phyloP scores from a whole-genome alignment of 257 asterid species.

The Lycium ferocissimum region DNA sequence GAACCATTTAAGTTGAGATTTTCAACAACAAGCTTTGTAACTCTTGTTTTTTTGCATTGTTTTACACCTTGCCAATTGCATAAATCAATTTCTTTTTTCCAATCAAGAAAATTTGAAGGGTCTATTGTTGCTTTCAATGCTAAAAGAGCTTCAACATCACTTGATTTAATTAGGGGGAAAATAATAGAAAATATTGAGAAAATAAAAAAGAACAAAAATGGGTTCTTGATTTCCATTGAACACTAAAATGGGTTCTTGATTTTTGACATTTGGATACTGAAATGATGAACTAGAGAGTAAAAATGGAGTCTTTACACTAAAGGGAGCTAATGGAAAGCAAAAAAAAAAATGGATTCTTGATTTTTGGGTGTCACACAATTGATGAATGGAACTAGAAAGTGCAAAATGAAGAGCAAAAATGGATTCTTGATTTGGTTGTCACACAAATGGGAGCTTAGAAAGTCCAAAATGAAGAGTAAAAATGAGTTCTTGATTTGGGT shows the following conservation, averaged over 20 bases:
- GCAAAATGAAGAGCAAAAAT: constrained; percentile 10
- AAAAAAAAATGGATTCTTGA: neutral
- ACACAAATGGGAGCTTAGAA: too few relatives aligned
- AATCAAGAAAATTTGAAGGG: constrained; percentile 61
- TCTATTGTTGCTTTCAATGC: constrained; percentile 62
- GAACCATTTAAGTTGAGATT: constrained; percentile 66
- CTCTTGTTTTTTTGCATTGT: constrained; percentile 78
- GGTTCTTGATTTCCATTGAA: constrained; percentile 27
- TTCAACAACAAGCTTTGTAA: constrained; percentile 81
- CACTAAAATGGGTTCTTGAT: constrained; percentile 5
- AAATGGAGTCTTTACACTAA: constrained; percentile 2
- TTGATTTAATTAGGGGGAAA: constrained; percentile 52
- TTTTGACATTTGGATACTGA: neutral
- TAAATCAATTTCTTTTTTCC: constrained; percentile 52
- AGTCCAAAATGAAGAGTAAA: neutral
- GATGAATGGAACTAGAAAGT: neutral
- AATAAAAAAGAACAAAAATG: constrained; percentile 26
- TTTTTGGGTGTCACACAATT: neutral
- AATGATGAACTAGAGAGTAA: neutral
- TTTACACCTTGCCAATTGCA: constrained; percentile 86
- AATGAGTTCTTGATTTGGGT: neutral
- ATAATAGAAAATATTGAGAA: constrained; percentile 35
- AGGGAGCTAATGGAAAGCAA: neutral
- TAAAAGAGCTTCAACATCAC: constrained; percentile 75
- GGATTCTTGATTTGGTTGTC: constrained; percentile 9